These are phyloP conservation scores for Magnusiomyces tetraspermus DNA, from an alignment of 1,139 yeast genomes.

Conservation along the genomic window DNA sequence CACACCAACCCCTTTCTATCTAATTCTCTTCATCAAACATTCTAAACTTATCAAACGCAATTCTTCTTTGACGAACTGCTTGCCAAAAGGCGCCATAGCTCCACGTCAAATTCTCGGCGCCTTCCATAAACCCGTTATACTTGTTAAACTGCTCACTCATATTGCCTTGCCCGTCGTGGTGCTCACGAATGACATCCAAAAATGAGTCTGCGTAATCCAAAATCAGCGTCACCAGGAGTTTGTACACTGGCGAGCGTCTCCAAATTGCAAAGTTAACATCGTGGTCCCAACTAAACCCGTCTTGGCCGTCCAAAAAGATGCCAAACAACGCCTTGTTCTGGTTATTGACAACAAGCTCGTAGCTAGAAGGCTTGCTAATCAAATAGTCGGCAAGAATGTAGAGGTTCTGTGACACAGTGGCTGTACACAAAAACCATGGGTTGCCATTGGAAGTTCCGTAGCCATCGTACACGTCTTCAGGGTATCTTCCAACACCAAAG, in stretches of 20 bases:
- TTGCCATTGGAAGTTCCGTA: slow-evolving; percentile 66
- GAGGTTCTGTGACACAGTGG: slow-evolving; percentile 61
- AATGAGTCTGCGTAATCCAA: slow-evolving; percentile 62
- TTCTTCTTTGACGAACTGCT: slow-evolving; percentile 40
- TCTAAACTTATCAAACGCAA: slow-evolving; percentile 10
- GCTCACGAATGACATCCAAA: slow-evolving; percentile 59
- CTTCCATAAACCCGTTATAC: slow-evolving; percentile 74
- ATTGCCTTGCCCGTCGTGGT: slow-evolving; percentile 61
- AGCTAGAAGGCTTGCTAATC: slow-evolving; percentile 29
- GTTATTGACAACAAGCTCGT: slow-evolving; percentile 26
- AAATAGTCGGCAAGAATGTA: slow-evolving; percentile 32
- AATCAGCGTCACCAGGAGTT: slow-evolving; percentile 18
- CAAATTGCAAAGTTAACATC: slow-evolving; percentile 1
- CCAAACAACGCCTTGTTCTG: slow-evolving; percentile 23
- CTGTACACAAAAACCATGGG: slow-evolving; percentile 91
- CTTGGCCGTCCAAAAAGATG: slow-evolving; percentile 17
- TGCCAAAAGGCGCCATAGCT: slow-evolving; percentile 75
- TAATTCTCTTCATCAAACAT: neutral
- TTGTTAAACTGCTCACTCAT: slow-evolving; percentile 86
- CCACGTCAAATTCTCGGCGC: slow-evolving; percentile 87
- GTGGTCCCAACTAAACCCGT: slow-evolving; percentile 14
- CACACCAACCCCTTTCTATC: no score
- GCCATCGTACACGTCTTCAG: slow-evolving; percentile 89
- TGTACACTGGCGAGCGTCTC: slow-evolving; percentile 17
- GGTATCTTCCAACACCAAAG: slow-evolving; percentile 81